A percentile compares a stretch with the other conserved stretches of the same genome.
These are phyloP conservation scores for Zopfia rhizophila DNA, from an alignment of 2,329 filamentous ascomycete genomes.

Conservation along the genomic window DNA sequence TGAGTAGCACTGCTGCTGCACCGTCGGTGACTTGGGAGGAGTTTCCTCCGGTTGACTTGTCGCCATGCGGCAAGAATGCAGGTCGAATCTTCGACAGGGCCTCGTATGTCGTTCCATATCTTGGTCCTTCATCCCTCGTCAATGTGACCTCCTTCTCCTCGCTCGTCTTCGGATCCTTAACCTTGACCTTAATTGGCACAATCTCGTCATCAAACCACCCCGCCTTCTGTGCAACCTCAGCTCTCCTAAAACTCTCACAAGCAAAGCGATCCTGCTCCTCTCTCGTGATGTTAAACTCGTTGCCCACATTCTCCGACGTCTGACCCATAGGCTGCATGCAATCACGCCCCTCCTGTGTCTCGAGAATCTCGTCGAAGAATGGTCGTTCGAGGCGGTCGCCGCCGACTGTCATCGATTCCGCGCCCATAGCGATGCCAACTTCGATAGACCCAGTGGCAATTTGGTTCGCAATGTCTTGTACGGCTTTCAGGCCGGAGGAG, in stretches of 20 bases:
- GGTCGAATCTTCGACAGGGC: slow-evolving; percentile 83
- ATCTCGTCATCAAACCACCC: slow-evolving; percentile 97
- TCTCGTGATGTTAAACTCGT: slow-evolving; percentile 86
- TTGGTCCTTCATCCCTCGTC: slow-evolving; percentile 88
- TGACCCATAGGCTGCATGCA: slow-evolving; percentile 98
- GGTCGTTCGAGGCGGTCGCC: slow-evolving; percentile 76
- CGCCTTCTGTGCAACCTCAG: slow-evolving; percentile 88
- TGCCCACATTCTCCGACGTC: slow-evolving; percentile 94
- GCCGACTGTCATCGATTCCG: slow-evolving; percentile 84
- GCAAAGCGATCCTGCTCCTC: slow-evolving; percentile 86
- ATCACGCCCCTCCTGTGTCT: slow-evolving; percentile 80
- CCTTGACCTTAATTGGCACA: slow-evolving; percentile 80
- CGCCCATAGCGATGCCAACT: slow-evolving; percentile 86
- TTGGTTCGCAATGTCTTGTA: slow-evolving; percentile 92
- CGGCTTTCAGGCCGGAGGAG: slow-evolving; percentile 93
- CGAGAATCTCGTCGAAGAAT: slow-evolving; percentile 80
- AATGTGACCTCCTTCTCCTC: slow-evolving; percentile 81
- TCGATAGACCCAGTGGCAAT: slow-evolving; percentile 85
- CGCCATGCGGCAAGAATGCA: slow-evolving; percentile 90
- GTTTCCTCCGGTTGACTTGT: slow-evolving; percentile 90
- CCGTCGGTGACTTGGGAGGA: slow-evolving; percentile 96
- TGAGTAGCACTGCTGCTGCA: slow-evolving; percentile 86
- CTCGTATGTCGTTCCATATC: slow-evolving; percentile 89
- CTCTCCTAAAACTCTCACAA: slow-evolving; percentile 85
- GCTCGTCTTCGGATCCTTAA: slow-evolving; percentile 86